Base-by-base conservation (phyloP, 257 asterid genomes). In the Solanum clarkiae region DNA sequence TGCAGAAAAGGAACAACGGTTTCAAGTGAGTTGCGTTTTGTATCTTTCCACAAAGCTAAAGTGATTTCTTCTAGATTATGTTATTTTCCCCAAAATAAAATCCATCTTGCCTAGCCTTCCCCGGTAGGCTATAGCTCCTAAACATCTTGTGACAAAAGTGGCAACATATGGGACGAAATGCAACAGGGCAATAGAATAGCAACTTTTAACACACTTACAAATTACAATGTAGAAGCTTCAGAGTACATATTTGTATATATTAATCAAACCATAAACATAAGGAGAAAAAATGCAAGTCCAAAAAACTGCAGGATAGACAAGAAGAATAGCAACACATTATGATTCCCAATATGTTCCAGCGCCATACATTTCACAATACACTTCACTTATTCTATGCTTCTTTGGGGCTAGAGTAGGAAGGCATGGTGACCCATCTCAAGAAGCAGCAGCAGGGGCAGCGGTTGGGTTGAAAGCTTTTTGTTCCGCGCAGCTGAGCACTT, bases 401-500 rank as follows among this genome's bases (percentile, higher is more conserved):
- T 42, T 71, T 42, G 17, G 7, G 57, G 40, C 57, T 44, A 45
- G n/a, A 45, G 82, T 77, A 51, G 60, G 81, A 7, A n/a, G 13
- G 36, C 54, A 63, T 80, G 82, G 81, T 32, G 63, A 24, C 15
- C 15, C 5, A 70, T 44, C 82, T 88, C 94, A 92, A 86, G 94
- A 90, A 36, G 98, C 80, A 4, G 94, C 65, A 7, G 92, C 70
- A 45, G 90, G 77, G 9, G 90, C 14, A 2, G 75, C 51, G 84
- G 93, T 53, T 4, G 95, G 93, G 59, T 93, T 89, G 65, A 96
- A 96, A 13, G 93, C 84, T 80, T 84, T 86, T 82, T 95, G 98
- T 16, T 96, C 97, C 0, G 88, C 97, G 60, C 99, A 96, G 32
- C 86, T 71, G 88, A 96, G 97, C 6, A 85, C 90, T 8, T 95